These are phyloP conservation scores for Alternaria solani DNA, from an alignment of 2,329 filamentous ascomycete genomes.

Conservation along the genomic window DNA sequence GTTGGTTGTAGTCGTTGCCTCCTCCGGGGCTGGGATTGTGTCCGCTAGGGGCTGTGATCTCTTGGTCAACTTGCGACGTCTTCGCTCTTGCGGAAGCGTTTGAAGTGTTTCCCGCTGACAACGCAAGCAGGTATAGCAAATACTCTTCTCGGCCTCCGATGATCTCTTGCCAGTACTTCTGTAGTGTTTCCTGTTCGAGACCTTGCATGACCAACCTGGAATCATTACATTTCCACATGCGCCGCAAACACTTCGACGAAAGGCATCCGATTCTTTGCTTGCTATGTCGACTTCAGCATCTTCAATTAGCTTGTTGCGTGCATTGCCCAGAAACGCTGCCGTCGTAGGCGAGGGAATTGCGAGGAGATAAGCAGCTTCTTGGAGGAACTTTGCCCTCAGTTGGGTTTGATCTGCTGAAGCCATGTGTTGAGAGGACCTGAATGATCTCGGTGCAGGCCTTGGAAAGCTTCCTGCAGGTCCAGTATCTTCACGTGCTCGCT, in stretches of 20 bases:
- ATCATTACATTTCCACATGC: conserved; percentile 51
- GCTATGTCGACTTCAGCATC: conserved; percentile 37
- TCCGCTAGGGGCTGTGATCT: conserved; percentile 13
- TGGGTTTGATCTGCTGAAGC: conserved; percentile 25
- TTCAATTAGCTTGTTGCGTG: conserved; percentile 37
- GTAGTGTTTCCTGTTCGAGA: conserved; percentile 20
- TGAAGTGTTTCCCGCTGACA: conserved; percentile 45
- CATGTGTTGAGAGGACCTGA: conserved; percentile 27
- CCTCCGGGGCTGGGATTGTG: conserved; percentile 1
- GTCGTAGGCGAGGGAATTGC: conserved; percentile 43
- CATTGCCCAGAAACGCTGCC: conserved; percentile 44
- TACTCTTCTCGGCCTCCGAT: conserved; percentile 27
- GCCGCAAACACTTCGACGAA: conserved; percentile 44
- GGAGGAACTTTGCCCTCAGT: conserved; percentile 43
- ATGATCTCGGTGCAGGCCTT: conserved; percentile 13
- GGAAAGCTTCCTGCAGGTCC: conserved; percentile 20
- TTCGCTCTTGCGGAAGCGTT: conserved; percentile 20
- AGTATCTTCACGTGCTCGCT: conserved; percentile 15
- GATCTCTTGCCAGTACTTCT: conserved; percentile 10
- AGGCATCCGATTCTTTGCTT: conserved; percentile 40
- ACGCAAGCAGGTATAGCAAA: conserved; percentile 40
- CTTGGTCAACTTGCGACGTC: conserved; percentile 30
- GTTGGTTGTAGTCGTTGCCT: conserved; percentile 5
- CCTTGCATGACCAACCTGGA: conserved; percentile 47
- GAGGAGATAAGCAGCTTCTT: conserved; percentile 44